Base-by-base conservation (phyloP, 164 flowering plant genomes). In the Vitis cinerea region DNA sequence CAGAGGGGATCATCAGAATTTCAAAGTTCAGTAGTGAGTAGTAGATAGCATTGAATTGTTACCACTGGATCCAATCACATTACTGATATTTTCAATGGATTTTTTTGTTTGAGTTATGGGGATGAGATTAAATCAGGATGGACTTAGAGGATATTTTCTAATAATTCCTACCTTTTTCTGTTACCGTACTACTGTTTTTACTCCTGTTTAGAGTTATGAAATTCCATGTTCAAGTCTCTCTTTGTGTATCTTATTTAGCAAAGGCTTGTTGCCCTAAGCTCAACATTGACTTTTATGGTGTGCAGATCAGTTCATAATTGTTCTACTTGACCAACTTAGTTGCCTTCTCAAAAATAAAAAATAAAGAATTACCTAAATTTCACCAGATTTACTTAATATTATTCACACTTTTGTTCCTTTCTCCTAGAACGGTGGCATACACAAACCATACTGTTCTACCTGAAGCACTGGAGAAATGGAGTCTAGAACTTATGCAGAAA, bases 371-470 rank as follows among this genome's bases (percentile, higher is more conserved):
- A 50, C 30, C 15, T 17, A 31, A 37, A 66, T 66, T 3, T 7
- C 29, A 66, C 50, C 19, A 15, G 29, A 61, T 44, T 44, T 55
- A 8, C 2, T 23, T 67, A 51, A 56, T 37, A 37, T 37, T 37
- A 37, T 37, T 47, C 44, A 30, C 19, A 16, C 51, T 64, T 62
- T 64, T 58, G 49, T 51, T 19, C 44, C 51, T 65, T 8, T 73
- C 66, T 80, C 15, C 65, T 79, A 94, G 99, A 71, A 91, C 97
- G 63, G 93, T 92, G 66, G 99, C 99, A 58, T 94, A 94, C 76
- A 92, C 97, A 64, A 94, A 94, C 74, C 99, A 94, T 73, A 94
- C 99, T 31, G 99, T 94, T 82, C 83, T 94, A 67, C 99, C 99
- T 37, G 99, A 94, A 79, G 97, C 97, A 55, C 69, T 94, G 79